phyloP scores from a whole-genome alignment of 1,139 yeast genomes.

The Magnusiomyces clavatus region DNA sequence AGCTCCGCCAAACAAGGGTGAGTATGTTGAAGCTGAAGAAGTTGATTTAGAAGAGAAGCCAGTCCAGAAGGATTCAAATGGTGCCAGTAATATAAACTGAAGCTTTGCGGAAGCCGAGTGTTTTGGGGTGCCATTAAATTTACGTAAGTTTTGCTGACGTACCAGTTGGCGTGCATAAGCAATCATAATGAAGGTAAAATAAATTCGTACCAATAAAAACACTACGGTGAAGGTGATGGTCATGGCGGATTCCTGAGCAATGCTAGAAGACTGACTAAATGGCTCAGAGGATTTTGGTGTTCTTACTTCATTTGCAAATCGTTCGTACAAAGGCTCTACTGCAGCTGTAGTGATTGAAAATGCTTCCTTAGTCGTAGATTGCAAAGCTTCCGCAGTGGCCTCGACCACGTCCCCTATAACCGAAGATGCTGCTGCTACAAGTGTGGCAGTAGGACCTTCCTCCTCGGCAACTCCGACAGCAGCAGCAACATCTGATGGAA shows the following conservation, averaged over 20 bases:
- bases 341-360: slow-evolving; percentile 4
- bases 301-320: slow-evolving; percentile 12
- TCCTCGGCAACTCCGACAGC: slow-evolving; percentile 2
- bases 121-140: slow-evolving; percentile 30
- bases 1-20: not conserved
- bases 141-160: slow-evolving; percentile 29
- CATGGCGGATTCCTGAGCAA: slow-evolving; percentile 61
- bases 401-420: slow-evolving; percentile 18
- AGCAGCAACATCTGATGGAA: slow-evolving; percentile 8
- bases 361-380: slow-evolving; percentile 12
- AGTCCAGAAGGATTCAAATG: slow-evolving; percentile 35
- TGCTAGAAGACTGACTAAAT: slow-evolving; percentile 53
- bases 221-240: slow-evolving; percentile 51
- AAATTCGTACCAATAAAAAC: slow-evolving; percentile 49
- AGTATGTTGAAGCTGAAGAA: not conserved
- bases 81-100: slow-evolving; percentile 25
- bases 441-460: too few relatives aligned
- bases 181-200: slow-evolving; percentile 56
- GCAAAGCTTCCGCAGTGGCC: slow-evolving; percentile 7
- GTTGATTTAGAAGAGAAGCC: slow-evolving; percentile 34
- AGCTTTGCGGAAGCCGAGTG: slow-evolving; percentile 28
- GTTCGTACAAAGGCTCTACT: not conserved
- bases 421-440: slow-evolving; percentile 5
- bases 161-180: slow-evolving; percentile 47
- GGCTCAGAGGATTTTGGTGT: slow-evolving; percentile 15